Evolutionary conservation across 2,329 filamentous ascomycete genomes (phyloP).

Genomic region (Zarea fungicola): DNA sequence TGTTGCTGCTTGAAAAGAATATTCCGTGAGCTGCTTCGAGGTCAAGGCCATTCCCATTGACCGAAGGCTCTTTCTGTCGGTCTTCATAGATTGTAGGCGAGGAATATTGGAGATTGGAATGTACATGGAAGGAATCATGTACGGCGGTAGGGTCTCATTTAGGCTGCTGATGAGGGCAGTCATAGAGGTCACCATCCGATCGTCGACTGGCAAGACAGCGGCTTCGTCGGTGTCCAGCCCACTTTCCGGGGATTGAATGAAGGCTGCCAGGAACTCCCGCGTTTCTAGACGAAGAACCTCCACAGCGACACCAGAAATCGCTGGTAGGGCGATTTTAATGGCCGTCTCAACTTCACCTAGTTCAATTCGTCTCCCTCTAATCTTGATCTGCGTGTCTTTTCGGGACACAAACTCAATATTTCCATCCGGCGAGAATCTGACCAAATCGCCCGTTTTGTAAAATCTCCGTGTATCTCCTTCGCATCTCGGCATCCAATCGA

Average conservation of each 20-base stretch:
- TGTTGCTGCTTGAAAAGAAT: not conserved
- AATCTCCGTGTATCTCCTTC: slow-evolving; percentile 6
- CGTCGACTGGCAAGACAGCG: not conserved
- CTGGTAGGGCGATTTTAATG: not conserved
- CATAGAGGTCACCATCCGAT: not conserved
- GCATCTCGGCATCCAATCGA: not conserved
- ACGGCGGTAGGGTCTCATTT: slow-evolving; percentile 6
- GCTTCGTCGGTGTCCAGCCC: not conserved
- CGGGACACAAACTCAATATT: slow-evolving; percentile 39
- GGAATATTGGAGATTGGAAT: slow-evolving; percentile 12
- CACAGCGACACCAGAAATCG: not conserved
- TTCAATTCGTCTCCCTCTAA: slow-evolving; percentile 50
- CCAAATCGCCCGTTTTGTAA: slow-evolving; percentile 20
- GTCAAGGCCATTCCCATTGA: not conserved
- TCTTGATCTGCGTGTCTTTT: slow-evolving; percentile 51
- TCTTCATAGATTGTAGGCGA: slow-evolving; percentile 13
- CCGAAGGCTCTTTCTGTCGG: slow-evolving; percentile 11
- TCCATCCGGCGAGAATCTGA: slow-evolving; percentile 28
- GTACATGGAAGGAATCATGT: slow-evolving; percentile 17
- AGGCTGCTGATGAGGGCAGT: slow-evolving; percentile 1
- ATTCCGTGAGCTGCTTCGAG: not conserved
- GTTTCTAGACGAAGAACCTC: not conserved
- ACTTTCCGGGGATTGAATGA: not conserved
- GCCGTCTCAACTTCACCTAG: slow-evolving; percentile 23
- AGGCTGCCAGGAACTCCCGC: not conserved